Base-by-base conservation (phyloP, 2,329 filamentous ascomycete species). In the Colletotrichum coccodes region DNA sequence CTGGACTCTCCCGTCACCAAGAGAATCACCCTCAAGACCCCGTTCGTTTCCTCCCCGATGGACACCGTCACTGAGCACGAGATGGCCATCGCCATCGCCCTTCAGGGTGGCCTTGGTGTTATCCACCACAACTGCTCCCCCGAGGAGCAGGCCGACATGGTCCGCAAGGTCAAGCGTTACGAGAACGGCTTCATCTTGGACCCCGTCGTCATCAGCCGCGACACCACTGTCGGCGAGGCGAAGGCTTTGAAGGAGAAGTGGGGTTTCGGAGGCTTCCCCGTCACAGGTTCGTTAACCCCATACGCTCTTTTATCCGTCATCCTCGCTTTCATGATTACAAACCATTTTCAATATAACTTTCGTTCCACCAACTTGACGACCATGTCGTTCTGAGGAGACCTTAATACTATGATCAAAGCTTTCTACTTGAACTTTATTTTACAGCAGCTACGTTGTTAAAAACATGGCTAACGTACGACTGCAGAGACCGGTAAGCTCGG, bases 121-220 rank as follows among this genome's bases (percentile, higher is more conserved):
- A 97, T 99, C 75, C 96, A 99, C 87, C 96, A 99, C 89, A 99
- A 99, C 87, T 99, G 96, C 89, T 96, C 95, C n/a, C 89, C 95
- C 34, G 94, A 98, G 32, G 93, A 94, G 64, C 96, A 99, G 86
- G 96, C 96, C 73, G 95, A 97, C 85, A 99, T 99, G 96, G 94
- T 99, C 74, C 90, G 94, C 82, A 98, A 98, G 87, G 96, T 99
- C 76, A 99, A 99, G 92, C 90, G 96, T 78, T 99, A 94, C 83
- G 96, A 99, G 86, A 99, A 99, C 85, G 96, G 96, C 75, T 99
- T 99, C 87, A 99, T 99, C 79, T 87, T 94, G 53, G 97, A 99
- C 78, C 96, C 96, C 49, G 90, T 99, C 66, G 95, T 98, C 78
- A 94, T 99, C 76, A 92, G 89, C 76, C 93, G 93, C 70, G 89